Conservation (phyloP, 257 asterid genomes). For the Vinca minor region DNA sequence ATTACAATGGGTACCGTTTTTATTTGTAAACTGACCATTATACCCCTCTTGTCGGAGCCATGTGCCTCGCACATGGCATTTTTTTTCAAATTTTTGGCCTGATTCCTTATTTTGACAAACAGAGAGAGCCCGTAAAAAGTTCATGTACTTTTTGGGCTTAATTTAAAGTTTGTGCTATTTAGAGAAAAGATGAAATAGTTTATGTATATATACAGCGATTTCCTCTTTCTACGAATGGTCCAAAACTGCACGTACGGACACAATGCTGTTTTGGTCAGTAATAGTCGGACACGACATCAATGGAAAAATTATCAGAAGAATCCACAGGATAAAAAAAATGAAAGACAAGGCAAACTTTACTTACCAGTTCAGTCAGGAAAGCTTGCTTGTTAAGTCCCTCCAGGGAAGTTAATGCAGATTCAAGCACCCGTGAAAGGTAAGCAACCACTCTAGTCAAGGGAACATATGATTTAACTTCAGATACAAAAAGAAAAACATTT, state of each 20-base stretch:
- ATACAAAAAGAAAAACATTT: neutral
- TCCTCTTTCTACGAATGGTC: neutral
- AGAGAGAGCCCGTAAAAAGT: too few species aligned
- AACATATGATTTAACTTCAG: conserved; percentile 18
- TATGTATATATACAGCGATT: too few species aligned
- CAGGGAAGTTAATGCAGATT: conserved; percentile 91
- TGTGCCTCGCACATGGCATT: too few species aligned
- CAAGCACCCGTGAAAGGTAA: conserved; percentile 90
- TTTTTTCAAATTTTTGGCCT: too few species aligned
- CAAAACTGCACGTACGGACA: neutral
- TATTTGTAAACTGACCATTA: too few species aligned
- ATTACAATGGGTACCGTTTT: too few species aligned
- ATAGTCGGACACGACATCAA: neutral
- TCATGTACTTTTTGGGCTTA: too few species aligned
- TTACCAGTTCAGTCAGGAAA: conserved; percentile 85
- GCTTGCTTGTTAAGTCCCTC: conserved; percentile 98
- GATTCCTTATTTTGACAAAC: too few species aligned
- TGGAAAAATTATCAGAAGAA: neutral
- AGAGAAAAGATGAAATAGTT: too few species aligned
- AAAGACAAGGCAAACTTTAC: neutral
- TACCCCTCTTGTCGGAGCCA: too few species aligned
- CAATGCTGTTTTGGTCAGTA: too few species aligned
- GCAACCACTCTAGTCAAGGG: conserved; percentile 71
- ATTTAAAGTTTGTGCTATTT: too few species aligned
- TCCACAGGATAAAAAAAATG: neutral